Evolutionary conservation across 768 basidiomycete genomes (phyloP).

Genomic region (Daedaleopsis nitida): DNA sequence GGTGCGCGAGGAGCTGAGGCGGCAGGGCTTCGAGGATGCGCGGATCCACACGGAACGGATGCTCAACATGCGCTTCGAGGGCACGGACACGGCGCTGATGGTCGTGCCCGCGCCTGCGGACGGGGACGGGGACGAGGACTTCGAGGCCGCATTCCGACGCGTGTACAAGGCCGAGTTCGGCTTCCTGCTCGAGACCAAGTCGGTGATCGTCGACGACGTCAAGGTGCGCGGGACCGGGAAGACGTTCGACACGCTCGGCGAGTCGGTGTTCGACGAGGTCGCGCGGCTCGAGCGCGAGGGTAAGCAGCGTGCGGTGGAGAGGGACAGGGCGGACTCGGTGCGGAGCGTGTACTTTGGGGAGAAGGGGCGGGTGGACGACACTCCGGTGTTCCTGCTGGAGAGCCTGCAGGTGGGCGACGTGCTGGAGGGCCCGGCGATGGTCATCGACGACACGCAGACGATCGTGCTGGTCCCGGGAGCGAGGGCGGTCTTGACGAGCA

Average conservation of each 20-base stretch:
- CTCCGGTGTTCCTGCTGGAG: constrained; percentile 78
- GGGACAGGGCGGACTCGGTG: constrained; percentile 49
- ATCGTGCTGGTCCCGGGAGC: constrained; percentile 84
- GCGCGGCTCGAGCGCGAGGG: constrained; percentile 41
- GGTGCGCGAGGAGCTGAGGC: constrained; percentile 66
- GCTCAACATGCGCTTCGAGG: constrained; percentile 92
- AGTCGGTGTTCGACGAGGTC: constrained; percentile 79
- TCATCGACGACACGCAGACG: constrained; percentile 95
- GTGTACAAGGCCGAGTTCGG: constrained; percentile 89
- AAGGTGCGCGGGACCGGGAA: constrained; percentile 92
- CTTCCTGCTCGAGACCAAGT: constrained; percentile 84
- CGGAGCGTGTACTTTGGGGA: constrained; percentile 83
- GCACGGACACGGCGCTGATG: constrained; percentile 93
- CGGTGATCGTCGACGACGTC: constrained; percentile 87
- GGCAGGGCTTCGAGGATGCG: constrained; percentile 79
- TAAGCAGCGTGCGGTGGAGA: constrained; percentile 36
- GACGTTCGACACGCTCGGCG: constrained; percentile 80
- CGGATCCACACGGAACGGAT: constrained; percentile 78
- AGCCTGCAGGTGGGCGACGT: constrained; percentile 67
- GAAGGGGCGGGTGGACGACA: constrained; percentile 72
- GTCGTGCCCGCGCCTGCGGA: constrained; percentile 56
- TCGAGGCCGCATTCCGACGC: constrained; percentile 76
- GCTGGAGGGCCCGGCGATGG: constrained; percentile 86
- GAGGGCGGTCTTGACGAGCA: constrained; percentile 64
- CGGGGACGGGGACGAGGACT: constrained; percentile 67